These are phyloP conservation scores for Fusarium goolgardi DNA, from an alignment of 2,329 filamentous ascomycete genomes.

Conservation along the genomic window DNA sequence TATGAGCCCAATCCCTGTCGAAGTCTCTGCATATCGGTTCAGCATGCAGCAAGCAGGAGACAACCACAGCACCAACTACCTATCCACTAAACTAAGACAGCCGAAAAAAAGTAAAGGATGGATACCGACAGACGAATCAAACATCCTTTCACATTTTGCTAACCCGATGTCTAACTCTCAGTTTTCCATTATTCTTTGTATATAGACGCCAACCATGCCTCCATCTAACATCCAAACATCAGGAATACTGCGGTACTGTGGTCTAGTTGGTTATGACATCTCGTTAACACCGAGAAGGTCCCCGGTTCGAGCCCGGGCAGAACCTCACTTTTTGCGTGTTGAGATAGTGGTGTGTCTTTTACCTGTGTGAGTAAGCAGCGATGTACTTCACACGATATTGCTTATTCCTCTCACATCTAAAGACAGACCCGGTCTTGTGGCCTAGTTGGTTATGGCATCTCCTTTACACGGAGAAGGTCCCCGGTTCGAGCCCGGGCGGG, in stretches of 20 bases:
- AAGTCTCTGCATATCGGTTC: not conserved
- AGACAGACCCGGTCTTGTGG: conserved; percentile 34
- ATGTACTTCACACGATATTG: not conserved
- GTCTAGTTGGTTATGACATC: conserved; percentile 45
- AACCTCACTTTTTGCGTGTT: conserved; percentile 32
- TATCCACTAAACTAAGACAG: not conserved
- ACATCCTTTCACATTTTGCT: not conserved
- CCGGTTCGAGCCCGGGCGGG: conserved; percentile 44
- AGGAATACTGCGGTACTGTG: conserved; percentile 28
- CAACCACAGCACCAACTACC: not conserved
- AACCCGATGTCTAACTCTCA: no score
- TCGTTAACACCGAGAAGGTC: conserved; percentile 44
- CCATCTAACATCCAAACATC: not conserved
- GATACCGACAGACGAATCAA: not conserved
- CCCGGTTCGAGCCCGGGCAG: conserved; percentile 39
- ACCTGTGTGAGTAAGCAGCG: fast-evolving
- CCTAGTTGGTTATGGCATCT: conserved; percentile 44
- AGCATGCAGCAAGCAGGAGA: not conserved
- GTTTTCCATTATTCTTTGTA: not conserved
- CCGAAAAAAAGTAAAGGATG: not conserved
- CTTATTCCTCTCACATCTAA: fast-evolving
- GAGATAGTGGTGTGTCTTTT: not conserved
- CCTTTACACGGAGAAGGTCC: conserved; percentile 45
- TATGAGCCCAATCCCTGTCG: not conserved
- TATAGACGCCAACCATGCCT: not conserved